Evolutionary conservation across 768 basidiomycete species (phyloP), one percentile per base, ranked within the genome.

Genomic region (Russula olivacea): DNA sequence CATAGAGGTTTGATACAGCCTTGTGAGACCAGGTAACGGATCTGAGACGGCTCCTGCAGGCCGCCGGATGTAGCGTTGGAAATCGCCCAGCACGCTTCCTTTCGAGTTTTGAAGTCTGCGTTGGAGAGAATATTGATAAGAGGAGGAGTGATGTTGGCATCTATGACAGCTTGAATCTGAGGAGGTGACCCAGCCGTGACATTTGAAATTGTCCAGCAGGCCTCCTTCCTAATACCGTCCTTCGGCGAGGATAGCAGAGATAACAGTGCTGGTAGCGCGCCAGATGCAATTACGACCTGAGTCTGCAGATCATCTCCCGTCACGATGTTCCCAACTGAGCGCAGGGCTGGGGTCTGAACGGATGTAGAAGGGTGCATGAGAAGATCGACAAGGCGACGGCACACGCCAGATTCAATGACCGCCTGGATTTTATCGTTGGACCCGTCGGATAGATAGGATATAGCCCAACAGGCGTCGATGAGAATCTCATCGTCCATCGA

Each of bases 371-470:
- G 88, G 71, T 93, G 90, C 91, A 98, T 93, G 68, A 99, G 86
- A 49, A 99, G 82, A 72, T 99, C 97, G 38, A 99, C 97, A 65
- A 99, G 85, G 69, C 97, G 87, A 74, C 97, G 85, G 78, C 95
- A 97, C 53, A 99, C 96, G 34, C 96, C 97, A 21, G 91, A 92
- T 76, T 98, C 96, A 70, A 99, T 98, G 61, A 99, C 97, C 36
- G 97, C 97, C 75, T 99, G 97, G 63, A 99, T 99, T 80, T 99
- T 99, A 79, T 99, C 97, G 72, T 97, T 97, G 38, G 94, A 91
- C 54, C 97, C 97, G 74, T 99, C 97, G 1, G 96, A 98, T 43
- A 99, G 87, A 77, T 99, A 99, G 45, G 95, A 98, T 74, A 99
- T 96, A 30, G 97, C 97, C 97, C 97, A 99, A 81, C 97, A 99